Base-by-base conservation (phyloP, 495 filamentous ascomycete species). In the Neurospora terricola region DNA sequence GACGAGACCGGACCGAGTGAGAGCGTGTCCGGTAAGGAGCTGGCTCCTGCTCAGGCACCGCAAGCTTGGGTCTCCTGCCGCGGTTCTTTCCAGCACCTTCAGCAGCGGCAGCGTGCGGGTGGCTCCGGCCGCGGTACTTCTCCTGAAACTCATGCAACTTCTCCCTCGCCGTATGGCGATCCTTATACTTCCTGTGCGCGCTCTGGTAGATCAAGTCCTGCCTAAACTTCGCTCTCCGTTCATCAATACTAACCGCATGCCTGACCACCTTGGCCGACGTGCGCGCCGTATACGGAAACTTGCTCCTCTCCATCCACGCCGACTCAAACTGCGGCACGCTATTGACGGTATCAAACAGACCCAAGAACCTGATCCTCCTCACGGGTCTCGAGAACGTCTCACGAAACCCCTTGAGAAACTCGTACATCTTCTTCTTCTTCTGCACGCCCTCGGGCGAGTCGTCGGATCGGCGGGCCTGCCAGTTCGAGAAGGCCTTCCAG, bases 401-500 rank as follows among this genome's bases (percentile, higher is more conserved):
- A 30, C 93, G 90, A 81, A 97, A 97, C 0, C 89, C 90, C 73
- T 90, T 91, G 89, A 96, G 91, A 75, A 91, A 96, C 6, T 86
- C 77, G 77, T 92, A 93, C 80, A 94, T 89, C 71, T 89, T 84
- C 74, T 84, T 80, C 76, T 88, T 87, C 43, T 83, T 80, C 74
- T 85, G 84, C 71, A 89, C 88, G 36, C 90, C 85, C 74, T 87
- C 83, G 40, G 85, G 86, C 0, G 90, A 87, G 0, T 84, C 84
- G 69, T 84, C 84, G 8, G 87, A 87, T 30, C 87, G 83, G 0
- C 93, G 88, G 74, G 88, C 87, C 79, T 96, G 91, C 93, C 93
- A 97, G 73, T 90, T 91, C 68, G 90, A 87, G 75, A 96, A 97
- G 0, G 93, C 93, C 81, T 94, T 94, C 93, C 93, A 96, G 4